Evolutionary conservation across 176 grass and related monocot species (phyloP).

Genomic region (Saccharum spontaneum): DNA sequence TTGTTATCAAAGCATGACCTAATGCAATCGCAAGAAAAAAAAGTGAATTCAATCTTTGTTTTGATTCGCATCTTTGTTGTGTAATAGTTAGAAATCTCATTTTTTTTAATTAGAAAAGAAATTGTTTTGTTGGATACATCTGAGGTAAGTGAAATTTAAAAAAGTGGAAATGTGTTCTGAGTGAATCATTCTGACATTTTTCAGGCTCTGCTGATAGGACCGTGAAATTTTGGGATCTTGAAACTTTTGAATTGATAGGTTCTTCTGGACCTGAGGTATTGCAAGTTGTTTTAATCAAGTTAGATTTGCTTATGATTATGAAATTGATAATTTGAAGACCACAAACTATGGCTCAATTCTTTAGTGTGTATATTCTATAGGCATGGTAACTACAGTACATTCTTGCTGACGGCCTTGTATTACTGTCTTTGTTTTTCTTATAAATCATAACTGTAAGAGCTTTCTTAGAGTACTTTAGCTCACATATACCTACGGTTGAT

Average conservation of each 20-base stretch:
- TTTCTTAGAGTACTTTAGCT: background rate
- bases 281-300: background rate
- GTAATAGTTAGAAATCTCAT: background rate
- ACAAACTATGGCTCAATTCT: background rate
- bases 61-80: background rate
- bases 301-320: background rate
- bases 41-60: background rate
- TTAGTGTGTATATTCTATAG: slow-evolving; percentile 9
- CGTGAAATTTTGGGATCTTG: slow-evolving; percentile 98
- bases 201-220: slow-evolving; percentile 84
- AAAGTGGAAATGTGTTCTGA: slow-evolving; percentile 23
- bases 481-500: background rate
- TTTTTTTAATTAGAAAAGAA: background rate
- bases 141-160: background rate
- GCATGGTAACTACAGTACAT: slow-evolving; percentile 12
- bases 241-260: slow-evolving; percentile 98
- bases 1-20: background rate
- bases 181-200: slow-evolving; percentile 39
- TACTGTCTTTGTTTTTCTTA: slow-evolving; percentile 5
- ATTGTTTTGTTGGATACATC: background rate
- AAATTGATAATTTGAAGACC: slow-evolving; percentile 11
- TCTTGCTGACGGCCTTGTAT: background rate
- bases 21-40: background rate
- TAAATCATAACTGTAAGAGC: slow-evolving; percentile 2
- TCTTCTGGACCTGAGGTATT: slow-evolving; percentile 90